Percentiles rank a stretch among this genome's conserved stretches.
These are phyloP conservation scores for Akanthomyces dipterigenus DNA, from an alignment of 2,329 filamentous ascomycete genomes.

Conservation along the genomic window DNA sequence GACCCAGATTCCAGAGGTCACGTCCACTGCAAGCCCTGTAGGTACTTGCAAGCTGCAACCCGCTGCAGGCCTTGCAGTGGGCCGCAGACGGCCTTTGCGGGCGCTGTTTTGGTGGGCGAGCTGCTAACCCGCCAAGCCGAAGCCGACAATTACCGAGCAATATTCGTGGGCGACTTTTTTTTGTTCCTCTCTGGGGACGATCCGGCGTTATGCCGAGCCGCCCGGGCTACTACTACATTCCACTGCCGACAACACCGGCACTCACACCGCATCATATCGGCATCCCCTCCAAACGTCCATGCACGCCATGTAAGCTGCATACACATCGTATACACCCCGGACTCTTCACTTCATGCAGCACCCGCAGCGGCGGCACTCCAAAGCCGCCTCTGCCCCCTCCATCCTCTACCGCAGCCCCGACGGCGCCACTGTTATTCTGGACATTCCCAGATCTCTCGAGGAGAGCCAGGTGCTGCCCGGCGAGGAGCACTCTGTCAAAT, in stretches of 20 bases:
- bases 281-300: not conserved
- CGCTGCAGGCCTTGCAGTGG: not conserved
- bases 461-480: slow-evolving; percentile 50
- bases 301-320: not conserved
- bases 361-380: not conserved
- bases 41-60: too few relatives aligned
- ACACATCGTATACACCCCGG: not conserved
- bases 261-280: not conserved
- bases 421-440: slow-evolving; percentile 51
- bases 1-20: slow-evolving; percentile 9
- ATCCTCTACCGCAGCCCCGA: slow-evolving; percentile 27
- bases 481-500: slow-evolving; percentile 20
- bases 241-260: not conserved
- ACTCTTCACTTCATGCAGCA: not conserved
- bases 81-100: not conserved
- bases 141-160: slow-evolving; percentile 12
- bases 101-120: not conserved
- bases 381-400: slow-evolving; percentile 17
- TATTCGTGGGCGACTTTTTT: not conserved
- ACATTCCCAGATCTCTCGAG: slow-evolving; percentile 65
- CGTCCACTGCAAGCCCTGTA: slow-evolving; percentile 1
- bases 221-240: not conserved
- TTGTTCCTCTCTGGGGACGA: not conserved
- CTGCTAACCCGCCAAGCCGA: not conserved
- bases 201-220: slow-evolving; percentile 7